Conservation (phyloP, 2,329 filamentous ascomycete genomes). For the Colletotrichum spaethianum region DNA sequence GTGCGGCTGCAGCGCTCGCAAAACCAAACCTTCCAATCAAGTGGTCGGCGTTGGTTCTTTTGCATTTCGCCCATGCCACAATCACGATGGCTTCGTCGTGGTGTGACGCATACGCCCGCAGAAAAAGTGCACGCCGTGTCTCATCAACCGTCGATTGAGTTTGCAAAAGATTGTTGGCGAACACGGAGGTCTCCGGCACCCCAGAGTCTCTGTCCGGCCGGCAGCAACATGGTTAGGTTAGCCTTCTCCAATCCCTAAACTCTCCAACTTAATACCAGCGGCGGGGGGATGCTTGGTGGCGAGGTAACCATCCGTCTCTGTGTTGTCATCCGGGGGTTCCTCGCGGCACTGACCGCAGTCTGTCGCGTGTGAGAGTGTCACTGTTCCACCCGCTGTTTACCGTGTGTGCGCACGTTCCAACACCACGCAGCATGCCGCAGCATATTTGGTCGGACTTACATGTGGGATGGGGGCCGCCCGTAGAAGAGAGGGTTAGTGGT, state of each 20-base stretch:
- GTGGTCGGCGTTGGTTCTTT: background rate
- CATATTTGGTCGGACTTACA: slow-evolving; percentile 16
- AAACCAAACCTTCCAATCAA: slow-evolving; percentile 11
- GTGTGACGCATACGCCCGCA: slow-evolving; percentile 25
- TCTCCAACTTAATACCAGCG: slow-evolving; percentile 2
- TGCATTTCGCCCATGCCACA: background rate
- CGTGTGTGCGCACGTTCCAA: background rate
- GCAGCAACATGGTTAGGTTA: background rate
- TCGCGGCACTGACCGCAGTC: slow-evolving; percentile 14
- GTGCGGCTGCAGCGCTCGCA: slow-evolving; percentile 3
- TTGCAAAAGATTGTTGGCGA: background rate
- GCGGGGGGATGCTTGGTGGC: slow-evolving; percentile 28
- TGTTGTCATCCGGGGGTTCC: slow-evolving; percentile 4
- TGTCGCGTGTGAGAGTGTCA: slow-evolving; percentile 1
- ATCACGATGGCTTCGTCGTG: slow-evolving; percentile 31
- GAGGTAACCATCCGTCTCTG: slow-evolving; percentile 6
- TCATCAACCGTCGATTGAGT: slow-evolving; percentile 9
- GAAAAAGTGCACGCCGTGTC: background rate
- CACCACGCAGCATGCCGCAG: background rate
- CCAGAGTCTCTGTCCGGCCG: background rate
- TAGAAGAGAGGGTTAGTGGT: background rate
- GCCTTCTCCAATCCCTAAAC: background rate
- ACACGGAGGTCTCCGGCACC: background rate
- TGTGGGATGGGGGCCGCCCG: slow-evolving; percentile 17
- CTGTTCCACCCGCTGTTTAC: background rate